Percentiles rank a stretch among this genome's conserved stretches.
Conservation (phyloP, 352 stramenopile species). For the Phytopythium ostracodes region DNA sequence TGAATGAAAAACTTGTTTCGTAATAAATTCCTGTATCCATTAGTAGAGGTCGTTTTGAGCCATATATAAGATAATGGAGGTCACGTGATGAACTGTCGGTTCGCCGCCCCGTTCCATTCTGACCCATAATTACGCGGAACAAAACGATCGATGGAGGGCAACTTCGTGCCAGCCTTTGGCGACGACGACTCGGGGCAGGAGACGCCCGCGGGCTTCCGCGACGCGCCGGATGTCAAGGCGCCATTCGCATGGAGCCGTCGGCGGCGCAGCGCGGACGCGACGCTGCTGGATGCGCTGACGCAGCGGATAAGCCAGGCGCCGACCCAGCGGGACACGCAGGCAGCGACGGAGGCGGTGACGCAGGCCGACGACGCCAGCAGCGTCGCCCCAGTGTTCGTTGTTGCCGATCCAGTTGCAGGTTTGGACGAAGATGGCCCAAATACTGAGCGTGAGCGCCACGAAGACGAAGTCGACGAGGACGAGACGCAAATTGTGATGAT, state of each 20-base stretch:
- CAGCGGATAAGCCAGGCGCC: constrained; percentile 36
- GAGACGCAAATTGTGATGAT: constrained; percentile 80
- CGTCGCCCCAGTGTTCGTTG: constrained; percentile 42
- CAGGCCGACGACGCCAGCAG: constrained; percentile 9
- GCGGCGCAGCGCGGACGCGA: constrained; percentile 28
- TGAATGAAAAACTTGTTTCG: background rate
- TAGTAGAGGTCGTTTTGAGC: background rate
- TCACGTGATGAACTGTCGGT: background rate
- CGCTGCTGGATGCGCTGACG: constrained; percentile 33
- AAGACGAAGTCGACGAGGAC: constrained; percentile 62
- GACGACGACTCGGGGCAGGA: constrained; percentile 38
- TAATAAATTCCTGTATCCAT: background rate
- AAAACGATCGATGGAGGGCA: constrained; percentile 5
- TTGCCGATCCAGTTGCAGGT: constrained; percentile 19
- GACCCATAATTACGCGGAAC: background rate
- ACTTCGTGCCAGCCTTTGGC: constrained; percentile 27
- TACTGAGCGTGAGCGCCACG: constrained; percentile 10
- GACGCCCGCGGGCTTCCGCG: constrained; percentile 58
- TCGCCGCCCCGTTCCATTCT: too few species aligned
- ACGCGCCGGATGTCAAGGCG: constrained; percentile 32
- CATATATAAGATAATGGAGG: background rate
- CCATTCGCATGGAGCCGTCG: constrained; percentile 17
- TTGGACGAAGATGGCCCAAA: constrained; percentile 5
- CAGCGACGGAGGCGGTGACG: constrained; percentile 11
- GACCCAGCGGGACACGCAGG: constrained; percentile 23